These are phyloP conservation scores for Onygenales sp. DNA, from an alignment of 2,329 filamentous ascomycete species.

Conservation along the genomic window DNA sequence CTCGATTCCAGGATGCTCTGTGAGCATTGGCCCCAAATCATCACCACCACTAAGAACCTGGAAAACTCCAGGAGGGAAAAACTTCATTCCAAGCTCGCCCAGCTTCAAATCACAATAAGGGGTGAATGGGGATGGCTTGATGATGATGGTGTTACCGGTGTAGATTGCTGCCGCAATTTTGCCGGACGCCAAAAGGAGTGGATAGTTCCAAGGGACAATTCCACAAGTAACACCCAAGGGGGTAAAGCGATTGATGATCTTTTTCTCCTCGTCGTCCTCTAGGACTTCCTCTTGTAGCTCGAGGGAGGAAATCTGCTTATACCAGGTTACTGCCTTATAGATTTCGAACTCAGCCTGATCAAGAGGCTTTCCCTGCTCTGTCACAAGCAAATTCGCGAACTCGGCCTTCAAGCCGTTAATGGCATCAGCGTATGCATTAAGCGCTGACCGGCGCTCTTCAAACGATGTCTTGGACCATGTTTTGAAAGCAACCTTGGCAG, in stretches of 20 bases:
- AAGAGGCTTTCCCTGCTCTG: constrained; percentile 44
- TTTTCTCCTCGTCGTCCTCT: constrained; percentile 29
- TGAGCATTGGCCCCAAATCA: constrained; percentile 50
- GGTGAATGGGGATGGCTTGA: constrained; percentile 42
- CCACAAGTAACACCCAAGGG: constrained; percentile 25
- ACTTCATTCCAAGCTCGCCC: constrained; percentile 46
- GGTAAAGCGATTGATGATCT: constrained; percentile 3
- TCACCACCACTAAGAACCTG: constrained; percentile 54
- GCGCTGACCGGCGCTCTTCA: constrained; percentile 32
- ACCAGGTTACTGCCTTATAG: neutral
- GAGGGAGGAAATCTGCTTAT: constrained; percentile 1
- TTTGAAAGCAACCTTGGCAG: constrained; percentile 38
- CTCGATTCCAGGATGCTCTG: constrained; percentile 48
- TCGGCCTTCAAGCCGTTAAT: constrained; percentile 34
- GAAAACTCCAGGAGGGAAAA: constrained; percentile 55
- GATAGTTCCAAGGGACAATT: constrained; percentile 45
- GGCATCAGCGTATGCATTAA: constrained; percentile 32
- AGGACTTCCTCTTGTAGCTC: constrained; percentile 36
- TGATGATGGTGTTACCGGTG: constrained; percentile 47
- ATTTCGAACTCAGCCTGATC: neutral
- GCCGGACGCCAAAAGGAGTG: constrained; percentile 25
- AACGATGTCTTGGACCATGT: constrained; percentile 38
- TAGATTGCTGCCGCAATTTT: constrained; percentile 51
- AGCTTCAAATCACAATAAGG: constrained; percentile 44
- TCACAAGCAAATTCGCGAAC: constrained; percentile 36